Evolutionary conservation across 2,329 filamentous ascomycete genomes (phyloP).

Genomic region (Microdochium trichocladiopsis): DNA sequence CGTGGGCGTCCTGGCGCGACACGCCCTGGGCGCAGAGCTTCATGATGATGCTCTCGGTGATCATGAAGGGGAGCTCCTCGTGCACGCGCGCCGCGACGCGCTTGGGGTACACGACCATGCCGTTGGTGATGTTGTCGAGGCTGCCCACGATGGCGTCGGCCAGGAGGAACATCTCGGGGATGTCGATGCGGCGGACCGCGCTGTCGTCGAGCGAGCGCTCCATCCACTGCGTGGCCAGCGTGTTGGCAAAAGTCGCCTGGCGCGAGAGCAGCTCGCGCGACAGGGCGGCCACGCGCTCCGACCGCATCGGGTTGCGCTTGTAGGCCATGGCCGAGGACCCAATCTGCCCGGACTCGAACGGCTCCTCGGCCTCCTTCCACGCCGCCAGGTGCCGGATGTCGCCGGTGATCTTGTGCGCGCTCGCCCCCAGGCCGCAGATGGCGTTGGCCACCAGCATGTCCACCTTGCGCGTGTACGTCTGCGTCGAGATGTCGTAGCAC

Average conservation of each 20-base stretch:
- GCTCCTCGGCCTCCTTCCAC: slow-evolving; percentile 77
- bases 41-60: slow-evolving; percentile 32
- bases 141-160: slow-evolving; percentile 63
- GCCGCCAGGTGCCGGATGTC: slow-evolving; percentile 69
- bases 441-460: slow-evolving; percentile 77
- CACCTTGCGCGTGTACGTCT: slow-evolving; percentile 67
- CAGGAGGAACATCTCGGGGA: slow-evolving; percentile 58
- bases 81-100: slow-evolving; percentile 52
- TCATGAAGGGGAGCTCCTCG: slow-evolving; percentile 70
- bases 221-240: slow-evolving; percentile 67
- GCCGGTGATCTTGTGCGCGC: slow-evolving; percentile 65
- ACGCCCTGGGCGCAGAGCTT: slow-evolving; percentile 17
- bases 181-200: slow-evolving; percentile 59
- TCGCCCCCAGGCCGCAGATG: slow-evolving; percentile 72
- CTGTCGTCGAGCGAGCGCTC: slow-evolving; percentile 74
- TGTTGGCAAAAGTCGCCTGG: slow-evolving; percentile 48
- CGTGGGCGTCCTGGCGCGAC: slow-evolving; percentile 50
- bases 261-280: slow-evolving; percentile 22
- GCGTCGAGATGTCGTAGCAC: slow-evolving; percentile 52
- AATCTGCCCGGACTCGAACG: slow-evolving; percentile 64
- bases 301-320: slow-evolving; percentile 51
- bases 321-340: slow-evolving; percentile 57
- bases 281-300: slow-evolving; percentile 24
- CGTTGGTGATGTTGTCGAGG: slow-evolving; percentile 60
- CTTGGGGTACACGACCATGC: slow-evolving; percentile 73